Evolutionary conservation across 441 rosid genomes (phyloP).

Genomic region (Gossypium schwendimanii): DNA sequence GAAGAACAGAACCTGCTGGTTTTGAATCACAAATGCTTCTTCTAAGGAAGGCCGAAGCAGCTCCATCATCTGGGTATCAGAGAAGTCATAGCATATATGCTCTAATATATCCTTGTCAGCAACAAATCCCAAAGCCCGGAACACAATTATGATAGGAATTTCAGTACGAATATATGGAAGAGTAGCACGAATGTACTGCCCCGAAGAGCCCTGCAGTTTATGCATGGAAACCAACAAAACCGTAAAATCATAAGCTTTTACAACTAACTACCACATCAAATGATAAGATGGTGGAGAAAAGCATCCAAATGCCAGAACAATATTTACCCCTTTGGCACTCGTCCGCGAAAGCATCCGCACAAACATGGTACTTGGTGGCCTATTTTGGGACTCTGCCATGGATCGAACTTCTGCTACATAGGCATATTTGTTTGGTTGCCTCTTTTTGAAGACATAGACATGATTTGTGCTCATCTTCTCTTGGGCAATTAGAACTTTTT

Average conservation of each 20-base stretch:
- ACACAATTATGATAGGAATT: slow-evolving; percentile 92
- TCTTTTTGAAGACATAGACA: slow-evolving; percentile 86
- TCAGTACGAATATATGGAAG: slow-evolving; percentile 93
- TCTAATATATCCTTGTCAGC: slow-evolving; percentile 92
- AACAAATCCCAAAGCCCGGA: slow-evolving; percentile 94
- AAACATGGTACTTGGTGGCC: slow-evolving; percentile 95
- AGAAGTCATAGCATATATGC: slow-evolving; percentile 83
- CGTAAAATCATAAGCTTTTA: background rate
- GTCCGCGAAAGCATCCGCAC: slow-evolving; percentile 93
- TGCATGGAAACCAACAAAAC: slow-evolving; percentile 11
- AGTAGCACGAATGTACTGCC: slow-evolving; percentile 86
- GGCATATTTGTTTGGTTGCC: slow-evolving; percentile 91
- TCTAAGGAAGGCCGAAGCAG: slow-evolving; percentile 92
- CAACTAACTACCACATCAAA: background rate
- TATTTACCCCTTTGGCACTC: slow-evolving; percentile 82
- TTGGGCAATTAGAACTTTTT: slow-evolving; percentile 90
- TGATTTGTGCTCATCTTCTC: slow-evolving; percentile 99
- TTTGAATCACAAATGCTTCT: slow-evolving; percentile 96
- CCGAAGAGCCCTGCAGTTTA: slow-evolving; percentile 77
- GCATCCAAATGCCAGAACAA: slow-evolving; percentile 4
- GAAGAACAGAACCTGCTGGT: slow-evolving; percentile 62
- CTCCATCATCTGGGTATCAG: slow-evolving; percentile 95
- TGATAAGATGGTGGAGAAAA: background rate
- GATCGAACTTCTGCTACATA: slow-evolving; percentile 92
- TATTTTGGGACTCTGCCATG: slow-evolving; percentile 87